Percentiles rank a stretch among this genome's conserved stretches.
Evolutionary conservation across 495 filamentous ascomycete genomes (phyloP).

Genomic region (Penicillium alfredii): DNA sequence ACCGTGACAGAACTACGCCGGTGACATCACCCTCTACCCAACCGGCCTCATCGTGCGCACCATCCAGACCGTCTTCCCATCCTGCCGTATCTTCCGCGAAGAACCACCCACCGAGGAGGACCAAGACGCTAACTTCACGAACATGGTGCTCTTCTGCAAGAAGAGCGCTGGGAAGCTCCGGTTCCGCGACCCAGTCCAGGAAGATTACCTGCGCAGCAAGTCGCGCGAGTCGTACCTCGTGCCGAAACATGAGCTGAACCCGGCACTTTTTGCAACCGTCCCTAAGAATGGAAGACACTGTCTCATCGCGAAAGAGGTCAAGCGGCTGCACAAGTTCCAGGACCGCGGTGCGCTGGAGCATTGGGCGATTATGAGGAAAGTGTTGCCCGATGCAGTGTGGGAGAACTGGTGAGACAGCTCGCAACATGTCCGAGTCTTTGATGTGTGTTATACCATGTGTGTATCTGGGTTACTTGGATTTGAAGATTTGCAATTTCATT

Average conservation of each 20-base stretch:
- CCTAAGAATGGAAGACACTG: conserved; percentile 25
- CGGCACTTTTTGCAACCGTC: conserved; percentile 39
- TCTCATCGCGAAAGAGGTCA: conserved; percentile 37
- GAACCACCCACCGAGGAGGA: conserved; percentile 40
- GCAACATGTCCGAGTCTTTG: too few species aligned
- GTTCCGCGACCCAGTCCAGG: conserved; percentile 61
- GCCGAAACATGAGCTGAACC: conserved; percentile 66
- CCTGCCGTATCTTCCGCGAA: conserved; percentile 81
- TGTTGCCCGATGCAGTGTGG: conserved; percentile 76
- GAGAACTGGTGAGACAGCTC: conserved; percentile 64
- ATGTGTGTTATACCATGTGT: background rate
- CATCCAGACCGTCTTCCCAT: conserved; percentile 65
- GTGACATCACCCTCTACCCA: conserved; percentile 69
- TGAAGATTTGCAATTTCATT: too few species aligned
- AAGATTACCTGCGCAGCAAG: conserved; percentile 67
- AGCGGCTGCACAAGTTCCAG: conserved; percentile 62
- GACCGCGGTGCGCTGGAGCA: conserved; percentile 70
- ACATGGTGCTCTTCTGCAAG: conserved; percentile 69
- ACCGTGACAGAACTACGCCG: conserved; percentile 99
- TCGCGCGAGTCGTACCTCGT: conserved; percentile 62
- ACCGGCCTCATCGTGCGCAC: conserved; percentile 67
- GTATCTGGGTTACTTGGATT: too few species aligned
- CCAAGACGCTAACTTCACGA: conserved; percentile 67
- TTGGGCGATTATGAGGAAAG: conserved; percentile 85
- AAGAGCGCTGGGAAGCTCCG: conserved; percentile 40